phyloP scores from a whole-genome alignment of 441 rosid genomes.

The Viola pubescens region DNA sequence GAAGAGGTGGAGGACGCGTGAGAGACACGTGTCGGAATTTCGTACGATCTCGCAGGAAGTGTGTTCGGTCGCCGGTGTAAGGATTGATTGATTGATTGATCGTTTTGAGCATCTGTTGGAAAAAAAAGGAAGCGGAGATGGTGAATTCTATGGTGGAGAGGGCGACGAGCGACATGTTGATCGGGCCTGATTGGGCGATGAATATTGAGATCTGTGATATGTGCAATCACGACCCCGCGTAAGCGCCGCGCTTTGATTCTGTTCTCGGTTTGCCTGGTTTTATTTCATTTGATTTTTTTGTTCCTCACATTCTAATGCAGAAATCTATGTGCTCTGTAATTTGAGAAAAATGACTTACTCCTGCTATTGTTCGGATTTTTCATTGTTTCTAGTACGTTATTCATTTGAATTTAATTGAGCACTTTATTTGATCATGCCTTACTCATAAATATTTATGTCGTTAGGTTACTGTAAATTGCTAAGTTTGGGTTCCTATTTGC shows the following conservation, averaged over 20 bases:
- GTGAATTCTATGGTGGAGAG: conserved; percentile 96
- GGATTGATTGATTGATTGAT: neutral
- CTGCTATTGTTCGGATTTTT: too few relatives aligned
- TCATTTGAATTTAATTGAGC: too few relatives aligned
- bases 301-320: conserved; percentile 1
- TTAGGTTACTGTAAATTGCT: too few relatives aligned
- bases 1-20: neutral
- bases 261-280: neutral
- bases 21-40: conserved; percentile 1
- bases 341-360: too few relatives aligned
- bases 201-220: conserved; percentile 99
- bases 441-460: too few relatives aligned
- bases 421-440: too few relatives aligned
- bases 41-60: neutral
- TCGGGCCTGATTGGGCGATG: conserved; percentile 99
- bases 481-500: too few relatives aligned
- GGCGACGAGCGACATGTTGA: conserved; percentile 95
- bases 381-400: too few relatives aligned
- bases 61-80: conserved; percentile 1
- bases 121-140: conserved; percentile 39
- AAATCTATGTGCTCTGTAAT: neutral
- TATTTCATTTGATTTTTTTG: neutral
- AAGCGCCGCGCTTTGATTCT: conserved; percentile 20
- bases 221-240: conserved; percentile 95
- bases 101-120: neutral